A percentile compares a stretch with the other conserved stretches of the same genome.
phyloP scores from a whole-genome alignment of 2,329 filamentous ascomycete species.

The Orbilia blumenaviensis region DNA sequence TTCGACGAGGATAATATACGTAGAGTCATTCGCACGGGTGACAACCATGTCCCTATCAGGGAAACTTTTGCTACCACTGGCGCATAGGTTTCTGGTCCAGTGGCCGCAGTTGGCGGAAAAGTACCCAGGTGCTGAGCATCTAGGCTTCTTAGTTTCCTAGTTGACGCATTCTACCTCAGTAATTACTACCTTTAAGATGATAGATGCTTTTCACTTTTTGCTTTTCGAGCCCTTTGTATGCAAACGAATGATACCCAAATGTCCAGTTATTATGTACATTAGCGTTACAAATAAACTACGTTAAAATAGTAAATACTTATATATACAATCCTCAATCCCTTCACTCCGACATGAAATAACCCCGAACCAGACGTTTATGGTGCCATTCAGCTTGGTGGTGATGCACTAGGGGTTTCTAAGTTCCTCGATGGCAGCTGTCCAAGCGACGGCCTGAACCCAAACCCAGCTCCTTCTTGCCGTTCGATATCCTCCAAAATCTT shows the following conservation, averaged over 20 bases:
- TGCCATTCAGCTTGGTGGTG: constrained; percentile 34
- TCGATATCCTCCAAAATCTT: constrained; percentile 30
- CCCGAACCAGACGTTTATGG: not conserved
- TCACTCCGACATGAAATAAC: not conserved
- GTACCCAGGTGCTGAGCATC: constrained; percentile 56
- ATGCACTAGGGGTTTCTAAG: not conserved
- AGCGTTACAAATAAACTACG: constrained; percentile 18
- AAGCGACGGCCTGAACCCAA: constrained; percentile 8
- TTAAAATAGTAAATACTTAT: too few species aligned
- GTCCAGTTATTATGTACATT: constrained; percentile 52
- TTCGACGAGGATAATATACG: constrained; percentile 79
- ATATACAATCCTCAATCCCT: constrained; percentile 35
- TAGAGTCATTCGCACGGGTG: constrained; percentile 92
- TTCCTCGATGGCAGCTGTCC: constrained; percentile 1
- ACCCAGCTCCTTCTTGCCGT: constrained; percentile 22
- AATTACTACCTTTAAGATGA: too few species aligned
- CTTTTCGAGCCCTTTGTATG: not conserved
- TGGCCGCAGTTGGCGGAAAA: constrained; percentile 56
- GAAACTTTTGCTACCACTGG: constrained; percentile 70
- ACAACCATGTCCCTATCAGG: constrained; percentile 84
- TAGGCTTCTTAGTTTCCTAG: constrained; percentile 56
- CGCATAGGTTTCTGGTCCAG: constrained; percentile 57
- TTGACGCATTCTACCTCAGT: too few species aligned
- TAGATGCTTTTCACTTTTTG: not conserved
- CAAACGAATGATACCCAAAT: constrained; percentile 40